phyloP scores from a whole-genome alignment of 1,139 yeast genomes.

The Diutina pseudorugosa region DNA sequence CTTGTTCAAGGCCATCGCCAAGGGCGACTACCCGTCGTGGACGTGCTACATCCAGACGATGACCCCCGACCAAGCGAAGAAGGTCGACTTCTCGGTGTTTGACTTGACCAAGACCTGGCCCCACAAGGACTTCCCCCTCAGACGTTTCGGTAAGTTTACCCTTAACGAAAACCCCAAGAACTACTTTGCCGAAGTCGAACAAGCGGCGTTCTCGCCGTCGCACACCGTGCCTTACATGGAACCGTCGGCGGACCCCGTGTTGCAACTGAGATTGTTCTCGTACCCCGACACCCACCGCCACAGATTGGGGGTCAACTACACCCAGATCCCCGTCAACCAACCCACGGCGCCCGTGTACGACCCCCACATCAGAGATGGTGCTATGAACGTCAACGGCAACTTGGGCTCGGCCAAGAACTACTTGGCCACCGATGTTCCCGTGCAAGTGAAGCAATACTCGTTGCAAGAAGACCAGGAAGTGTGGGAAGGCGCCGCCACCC shows the following conservation, averaged over 20 bases:
- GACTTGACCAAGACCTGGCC: conserved; percentile 78
- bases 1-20: conserved; percentile 47
- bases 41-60: conserved; percentile 54
- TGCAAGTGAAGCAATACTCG: conserved; percentile 29
- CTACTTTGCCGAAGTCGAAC: conserved; percentile 75
- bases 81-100: conserved; percentile 50
- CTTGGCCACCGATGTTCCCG: conserved; percentile 46
- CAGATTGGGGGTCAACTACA: conserved; percentile 59
- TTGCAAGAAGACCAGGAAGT: conserved; percentile 62
- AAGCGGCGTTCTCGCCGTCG: conserved; percentile 73
- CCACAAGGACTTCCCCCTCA: conserved; percentile 61
- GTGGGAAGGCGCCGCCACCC: conserved; percentile 81
- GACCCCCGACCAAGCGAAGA: conserved; percentile 53
- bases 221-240: conserved; percentile 79
- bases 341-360: conserved; percentile 40
- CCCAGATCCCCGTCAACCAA: conserved; percentile 64
- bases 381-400: conserved; percentile 75
- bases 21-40: conserved; percentile 53
- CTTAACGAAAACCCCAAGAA: conserved; percentile 65
- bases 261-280: conserved; percentile 75
- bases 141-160: conserved; percentile 59
- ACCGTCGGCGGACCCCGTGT: conserved; percentile 78
- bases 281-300: conserved; percentile 78
- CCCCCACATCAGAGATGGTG: conserved; percentile 79
- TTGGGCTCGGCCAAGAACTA: conserved; percentile 79